A percentile compares a stretch with the other conserved stretches of the same genome.
phyloP scores from a whole-genome alignment of 805 yeast species.

The Candida nanaspora region DNA sequence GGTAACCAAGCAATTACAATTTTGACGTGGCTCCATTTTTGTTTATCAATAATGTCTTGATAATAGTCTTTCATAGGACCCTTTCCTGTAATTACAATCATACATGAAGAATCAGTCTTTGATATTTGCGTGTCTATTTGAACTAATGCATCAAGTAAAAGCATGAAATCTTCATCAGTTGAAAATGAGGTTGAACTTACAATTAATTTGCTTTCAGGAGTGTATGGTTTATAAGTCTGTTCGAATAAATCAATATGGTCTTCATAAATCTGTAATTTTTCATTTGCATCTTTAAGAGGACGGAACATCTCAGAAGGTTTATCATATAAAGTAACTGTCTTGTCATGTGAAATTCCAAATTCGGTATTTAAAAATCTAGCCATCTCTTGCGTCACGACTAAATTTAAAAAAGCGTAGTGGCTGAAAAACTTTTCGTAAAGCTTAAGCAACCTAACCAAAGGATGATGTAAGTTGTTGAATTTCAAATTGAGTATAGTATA shows the following conservation, averaged over 20 bases:
- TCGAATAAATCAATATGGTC: conserved; percentile 27
- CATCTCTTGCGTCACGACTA: conserved; percentile 79
- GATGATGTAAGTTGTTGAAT: conserved; percentile 45
- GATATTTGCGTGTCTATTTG: conserved; percentile 38
- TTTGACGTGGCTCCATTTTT: conserved; percentile 32
- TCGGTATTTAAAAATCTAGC: conserved; percentile 47
- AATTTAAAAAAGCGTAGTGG: conserved; percentile 56
- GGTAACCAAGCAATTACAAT: conserved; percentile 72
- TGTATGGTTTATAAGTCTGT: conserved; percentile 20
- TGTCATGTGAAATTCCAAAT: conserved; percentile 43
- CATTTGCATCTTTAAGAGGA: conserved; percentile 34
- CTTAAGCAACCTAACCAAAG: conserved; percentile 53
- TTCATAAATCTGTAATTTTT: conserved; percentile 25
- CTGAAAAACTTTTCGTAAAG: conserved; percentile 61
- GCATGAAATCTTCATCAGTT: conserved; percentile 82
- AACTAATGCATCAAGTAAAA: conserved; percentile 63
- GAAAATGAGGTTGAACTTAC: conserved; percentile 92
- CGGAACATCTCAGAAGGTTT: conserved; percentile 69
- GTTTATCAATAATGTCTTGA: conserved; percentile 4
- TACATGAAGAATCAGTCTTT: too few relatives aligned
- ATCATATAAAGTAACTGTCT: conserved; percentile 68
- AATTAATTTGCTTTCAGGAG: conserved; percentile 48
- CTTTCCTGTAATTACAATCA: conserved; percentile 94
- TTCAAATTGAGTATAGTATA: conserved; percentile 72
- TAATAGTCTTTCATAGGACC: conserved; percentile 72